A percentile compares a stretch with the other conserved stretches of the same genome.
Evolutionary conservation across 2,329 filamentous ascomycete genomes (phyloP).

Genomic region (Paraphaeosphaeria minitans): DNA sequence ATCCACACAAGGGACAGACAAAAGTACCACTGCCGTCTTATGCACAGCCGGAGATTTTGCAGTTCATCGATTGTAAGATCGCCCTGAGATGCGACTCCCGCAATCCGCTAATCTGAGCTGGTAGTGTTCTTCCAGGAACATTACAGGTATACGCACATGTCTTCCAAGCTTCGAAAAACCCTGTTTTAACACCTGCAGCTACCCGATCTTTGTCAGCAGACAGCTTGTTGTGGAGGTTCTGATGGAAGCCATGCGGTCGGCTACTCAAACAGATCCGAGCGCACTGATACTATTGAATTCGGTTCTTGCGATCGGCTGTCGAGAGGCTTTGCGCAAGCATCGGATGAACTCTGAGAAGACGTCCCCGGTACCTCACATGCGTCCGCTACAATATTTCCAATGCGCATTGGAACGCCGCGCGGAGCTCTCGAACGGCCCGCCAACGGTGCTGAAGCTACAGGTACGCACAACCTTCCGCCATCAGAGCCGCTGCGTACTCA

Average conservation of each 20-base stretch:
- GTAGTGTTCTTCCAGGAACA: background rate
- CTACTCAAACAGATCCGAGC: background rate
- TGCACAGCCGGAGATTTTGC: background rate
- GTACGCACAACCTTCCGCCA: background rate
- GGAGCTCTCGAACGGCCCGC: background rate
- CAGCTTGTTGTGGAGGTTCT: background rate
- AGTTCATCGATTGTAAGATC: background rate
- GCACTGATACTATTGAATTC: background rate
- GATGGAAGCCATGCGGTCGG: background rate
- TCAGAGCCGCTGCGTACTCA: background rate
- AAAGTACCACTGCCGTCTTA: background rate
- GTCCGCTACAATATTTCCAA: background rate
- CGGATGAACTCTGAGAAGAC: background rate
- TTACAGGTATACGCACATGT: background rate
- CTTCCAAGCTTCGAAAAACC: background rate
- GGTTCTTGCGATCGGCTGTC: background rate
- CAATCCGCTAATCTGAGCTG: background rate
- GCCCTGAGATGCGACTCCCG: background rate
- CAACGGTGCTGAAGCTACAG: background rate
- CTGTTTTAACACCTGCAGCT: background rate
- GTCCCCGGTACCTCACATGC: background rate
- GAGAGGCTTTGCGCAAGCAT: background rate
- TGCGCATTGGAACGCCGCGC: background rate
- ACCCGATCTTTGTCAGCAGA: background rate
- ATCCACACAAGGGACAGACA: background rate